These are phyloP conservation scores for Hypoxylon crocopeplum DNA, from an alignment of 495 filamentous ascomycete species.

Conservation along the genomic window DNA sequence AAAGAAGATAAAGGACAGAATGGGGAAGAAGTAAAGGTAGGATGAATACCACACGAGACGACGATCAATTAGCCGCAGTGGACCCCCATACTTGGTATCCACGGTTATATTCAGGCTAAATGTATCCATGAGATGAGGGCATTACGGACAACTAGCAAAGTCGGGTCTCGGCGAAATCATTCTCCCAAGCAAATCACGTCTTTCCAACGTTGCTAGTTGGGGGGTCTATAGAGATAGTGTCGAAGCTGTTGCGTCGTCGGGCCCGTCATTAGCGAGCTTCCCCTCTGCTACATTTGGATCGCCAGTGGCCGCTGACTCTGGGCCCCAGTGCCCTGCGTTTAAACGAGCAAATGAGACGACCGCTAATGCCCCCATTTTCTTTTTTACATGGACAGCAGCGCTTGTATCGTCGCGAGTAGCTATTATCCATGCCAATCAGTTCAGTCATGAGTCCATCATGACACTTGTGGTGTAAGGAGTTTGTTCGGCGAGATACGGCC, in stretches of 20 bases:
- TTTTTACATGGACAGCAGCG: conserved; percentile 2
- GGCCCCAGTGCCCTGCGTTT: conserved; percentile 16
- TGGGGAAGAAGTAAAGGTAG: conserved; percentile 8
- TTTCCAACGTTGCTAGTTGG: conserved; percentile 14
- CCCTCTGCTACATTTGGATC: too few species aligned
- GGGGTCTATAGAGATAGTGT: conserved; percentile 9
- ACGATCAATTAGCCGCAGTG: conserved; percentile 34
- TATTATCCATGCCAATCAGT: conserved; percentile 40
- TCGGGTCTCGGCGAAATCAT: conserved; percentile 38
- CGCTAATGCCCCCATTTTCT: conserved; percentile 16
- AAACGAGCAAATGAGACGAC: conserved; percentile 32
- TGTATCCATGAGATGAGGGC: conserved; percentile 13
- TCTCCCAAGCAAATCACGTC: conserved; percentile 30
- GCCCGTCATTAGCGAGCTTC: conserved; percentile 19
- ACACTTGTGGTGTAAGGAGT: conserved; percentile 12
- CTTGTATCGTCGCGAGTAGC: conserved; percentile 15
- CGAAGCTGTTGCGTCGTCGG: conserved; percentile 11
- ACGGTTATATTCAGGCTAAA: conserved; percentile 37
- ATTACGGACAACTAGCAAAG: conserved; percentile 5
- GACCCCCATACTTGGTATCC: conserved; percentile 23
- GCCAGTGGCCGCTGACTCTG: conserved; percentile 25
- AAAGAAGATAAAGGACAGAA: too few species aligned
- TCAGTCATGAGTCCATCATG: conserved; percentile 25
- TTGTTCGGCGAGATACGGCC: conserved; percentile 28
- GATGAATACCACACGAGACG: conserved; percentile 17